Percentiles rank a stretch among this genome's conserved stretches.
Evolutionary conservation across 1,284 basidiomycete genomes (phyloP).

Genomic region (Schizophyllum amplum): DNA sequence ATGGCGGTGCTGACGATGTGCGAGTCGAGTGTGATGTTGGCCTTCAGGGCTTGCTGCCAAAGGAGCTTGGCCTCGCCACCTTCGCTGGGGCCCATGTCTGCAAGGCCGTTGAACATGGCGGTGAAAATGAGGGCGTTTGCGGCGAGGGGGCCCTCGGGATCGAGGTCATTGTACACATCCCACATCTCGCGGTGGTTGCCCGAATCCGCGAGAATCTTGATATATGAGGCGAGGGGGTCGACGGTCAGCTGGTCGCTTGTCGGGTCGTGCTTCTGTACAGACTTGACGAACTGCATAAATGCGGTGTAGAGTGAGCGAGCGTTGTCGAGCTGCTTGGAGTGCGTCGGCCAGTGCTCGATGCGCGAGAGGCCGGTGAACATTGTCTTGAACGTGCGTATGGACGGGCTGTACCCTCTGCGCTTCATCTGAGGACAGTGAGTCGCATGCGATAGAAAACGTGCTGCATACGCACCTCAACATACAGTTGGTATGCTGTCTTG

Average conservation of each 20-base stretch:
- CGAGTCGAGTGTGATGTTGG: constrained; percentile 42
- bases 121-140: constrained; percentile 52
- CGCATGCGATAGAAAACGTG: background rate
- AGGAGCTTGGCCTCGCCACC: constrained; percentile 52
- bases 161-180: constrained; percentile 62
- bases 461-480: constrained; percentile 48
- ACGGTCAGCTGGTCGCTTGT: constrained; percentile 35
- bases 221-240: constrained; percentile 47
- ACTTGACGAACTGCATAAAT: constrained; percentile 39
- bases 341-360: constrained; percentile 48
- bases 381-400: constrained; percentile 53
- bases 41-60: constrained; percentile 55
- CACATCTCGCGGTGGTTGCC: constrained; percentile 55
- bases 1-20: constrained; percentile 42
- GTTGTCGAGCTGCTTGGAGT: constrained; percentile 50
- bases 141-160: constrained; percentile 44
- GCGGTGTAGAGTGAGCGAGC: constrained; percentile 50
- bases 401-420: constrained; percentile 62
- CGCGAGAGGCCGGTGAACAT: constrained; percentile 52
- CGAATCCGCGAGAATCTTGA: constrained; percentile 52
- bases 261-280: constrained; percentile 39
- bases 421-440: constrained; percentile 55
- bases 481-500: constrained; percentile 52
- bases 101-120: constrained; percentile 50
- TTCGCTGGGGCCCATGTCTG: constrained; percentile 19